phyloP scores from a whole-genome alignment of 208 protist species.

The Porcisia hertigi region DNA sequence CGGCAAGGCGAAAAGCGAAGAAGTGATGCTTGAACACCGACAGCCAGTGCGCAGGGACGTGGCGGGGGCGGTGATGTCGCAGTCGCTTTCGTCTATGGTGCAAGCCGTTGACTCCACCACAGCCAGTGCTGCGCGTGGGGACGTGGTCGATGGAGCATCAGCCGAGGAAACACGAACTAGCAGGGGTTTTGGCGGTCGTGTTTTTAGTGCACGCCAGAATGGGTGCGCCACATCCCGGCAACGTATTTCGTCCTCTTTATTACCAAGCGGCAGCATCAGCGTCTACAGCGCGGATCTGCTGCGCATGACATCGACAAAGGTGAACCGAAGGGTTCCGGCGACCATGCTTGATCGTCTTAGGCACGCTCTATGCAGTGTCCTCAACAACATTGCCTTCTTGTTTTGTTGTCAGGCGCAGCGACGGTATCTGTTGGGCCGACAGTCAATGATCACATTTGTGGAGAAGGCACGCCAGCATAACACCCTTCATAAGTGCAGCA shows the following conservation, averaged over 20 bases:
- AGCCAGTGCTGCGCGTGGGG: neutral
- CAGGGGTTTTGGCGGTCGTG: too few species aligned
- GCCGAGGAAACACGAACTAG: too few species aligned
- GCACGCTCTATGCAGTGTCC: constrained; percentile 39
- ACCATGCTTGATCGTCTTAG: constrained; percentile 19
- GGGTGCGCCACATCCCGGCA: neutral
- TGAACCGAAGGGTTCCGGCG: constrained; percentile 3
- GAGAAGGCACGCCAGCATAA: constrained; percentile 25
- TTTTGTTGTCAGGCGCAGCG: constrained; percentile 42
- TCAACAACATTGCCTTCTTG: constrained; percentile 50
- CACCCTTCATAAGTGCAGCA: constrained; percentile 14
- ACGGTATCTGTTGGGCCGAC: constrained; percentile 24
- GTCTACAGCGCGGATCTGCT: neutral
- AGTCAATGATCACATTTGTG: constrained; percentile 25
- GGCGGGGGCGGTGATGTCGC: neutral
- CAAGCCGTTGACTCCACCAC: neutral
- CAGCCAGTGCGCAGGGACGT: neutral
- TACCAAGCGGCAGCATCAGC: neutral
- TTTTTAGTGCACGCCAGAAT: too few species aligned
- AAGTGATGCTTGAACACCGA: neutral
- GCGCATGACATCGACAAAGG: constrained; percentile 1
- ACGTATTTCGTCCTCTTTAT: neutral
- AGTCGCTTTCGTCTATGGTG: neutral
- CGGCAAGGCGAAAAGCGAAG: neutral
- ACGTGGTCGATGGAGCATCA: too few species aligned